A percentile compares a stretch with the other conserved stretches of the same genome.
Conservation (phyloP, 1,284 basidiomycete genomes). For the Kalmanozyma brasiliensis region DNA sequence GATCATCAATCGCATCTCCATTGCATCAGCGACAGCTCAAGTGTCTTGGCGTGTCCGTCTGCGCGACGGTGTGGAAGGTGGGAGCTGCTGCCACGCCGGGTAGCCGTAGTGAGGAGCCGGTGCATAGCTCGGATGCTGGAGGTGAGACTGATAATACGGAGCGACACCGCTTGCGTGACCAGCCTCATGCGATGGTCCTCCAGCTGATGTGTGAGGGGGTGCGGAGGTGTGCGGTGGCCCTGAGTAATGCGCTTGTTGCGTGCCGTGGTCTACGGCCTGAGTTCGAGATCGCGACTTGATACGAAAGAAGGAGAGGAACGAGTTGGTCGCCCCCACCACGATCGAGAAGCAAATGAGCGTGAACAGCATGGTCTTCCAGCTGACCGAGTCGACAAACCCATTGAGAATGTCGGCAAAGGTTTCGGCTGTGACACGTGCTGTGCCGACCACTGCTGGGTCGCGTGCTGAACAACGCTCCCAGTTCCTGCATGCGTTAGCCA, state of each 20-base stretch:
- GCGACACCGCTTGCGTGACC: slow-evolving; percentile 18
- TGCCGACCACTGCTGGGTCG: slow-evolving; percentile 87
- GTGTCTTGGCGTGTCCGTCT: slow-evolving; percentile 14
- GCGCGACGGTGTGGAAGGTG: slow-evolving; percentile 30
- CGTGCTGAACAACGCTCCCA: slow-evolving; percentile 98
- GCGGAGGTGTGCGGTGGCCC: neutral
- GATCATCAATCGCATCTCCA: neutral
- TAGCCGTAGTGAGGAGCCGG: slow-evolving; percentile 18
- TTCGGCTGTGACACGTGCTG: slow-evolving; percentile 89
- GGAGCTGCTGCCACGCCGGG: slow-evolving; percentile 30
- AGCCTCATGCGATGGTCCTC: slow-evolving; percentile 1
- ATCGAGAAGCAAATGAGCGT: slow-evolving; percentile 61
- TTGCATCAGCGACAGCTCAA: neutral
- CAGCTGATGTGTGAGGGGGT: slow-evolving; percentile 4
- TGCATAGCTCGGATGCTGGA: slow-evolving; percentile 16
- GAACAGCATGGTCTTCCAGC: slow-evolving; percentile 87
- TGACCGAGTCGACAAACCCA: slow-evolving; percentile 94
- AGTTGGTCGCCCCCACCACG: slow-evolving; percentile 63
- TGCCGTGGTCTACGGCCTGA: slow-evolving; percentile 7
- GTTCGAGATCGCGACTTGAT: slow-evolving; percentile 38
- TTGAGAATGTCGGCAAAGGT: slow-evolving; percentile 95
- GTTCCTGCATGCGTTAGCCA: slow-evolving; percentile 56
- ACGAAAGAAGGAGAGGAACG: slow-evolving; percentile 63
- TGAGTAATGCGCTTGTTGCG: slow-evolving; percentile 10
- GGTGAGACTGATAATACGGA: slow-evolving; percentile 21